These are phyloP conservation scores for Vicia villosa DNA, from an alignment of 306 rosid genomes.

Conservation along the genomic window DNA sequence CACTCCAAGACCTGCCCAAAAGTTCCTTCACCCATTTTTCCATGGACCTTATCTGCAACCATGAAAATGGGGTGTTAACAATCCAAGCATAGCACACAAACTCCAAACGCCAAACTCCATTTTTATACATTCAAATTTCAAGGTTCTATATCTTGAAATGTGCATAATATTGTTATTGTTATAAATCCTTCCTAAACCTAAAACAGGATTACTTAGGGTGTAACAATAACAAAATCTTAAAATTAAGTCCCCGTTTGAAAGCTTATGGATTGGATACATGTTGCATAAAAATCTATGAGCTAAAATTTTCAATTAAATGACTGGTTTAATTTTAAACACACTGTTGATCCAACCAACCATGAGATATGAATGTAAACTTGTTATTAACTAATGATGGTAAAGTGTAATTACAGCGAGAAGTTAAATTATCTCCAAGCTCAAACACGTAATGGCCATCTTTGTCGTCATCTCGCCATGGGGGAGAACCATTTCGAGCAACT, in stretches of 20 bases:
- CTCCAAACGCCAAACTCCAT: slow-evolving; percentile 6
- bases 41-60: slow-evolving; percentile 73
- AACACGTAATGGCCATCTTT: slow-evolving; percentile 99
- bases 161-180: not conserved
- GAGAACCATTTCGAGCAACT: slow-evolving; percentile 92
- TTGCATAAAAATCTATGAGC: not conserved
- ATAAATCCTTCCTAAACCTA: not conserved
- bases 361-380: slow-evolving; percentile 32
- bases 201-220: not conserved
- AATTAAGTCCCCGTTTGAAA: not conserved
- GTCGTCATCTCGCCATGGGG: slow-evolving; percentile 99
- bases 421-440: slow-evolving; percentile 96
- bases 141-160: not conserved
- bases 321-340: not conserved
- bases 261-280: not conserved
- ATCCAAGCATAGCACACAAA: not conserved
- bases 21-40: slow-evolving; percentile 99
- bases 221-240: not conserved
- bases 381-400: slow-evolving; percentile 51
- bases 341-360: not conserved
- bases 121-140: not conserved
- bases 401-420: slow-evolving; percentile 98
- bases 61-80: slow-evolving; percentile 7
- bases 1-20: slow-evolving; percentile 98
- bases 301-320: not conserved